A percentile compares a stretch with the other conserved stretches of the same genome.
Conservation (phyloP, 2,329 filamentous ascomycete genomes). For the Amylocarpus encephaloides region DNA sequence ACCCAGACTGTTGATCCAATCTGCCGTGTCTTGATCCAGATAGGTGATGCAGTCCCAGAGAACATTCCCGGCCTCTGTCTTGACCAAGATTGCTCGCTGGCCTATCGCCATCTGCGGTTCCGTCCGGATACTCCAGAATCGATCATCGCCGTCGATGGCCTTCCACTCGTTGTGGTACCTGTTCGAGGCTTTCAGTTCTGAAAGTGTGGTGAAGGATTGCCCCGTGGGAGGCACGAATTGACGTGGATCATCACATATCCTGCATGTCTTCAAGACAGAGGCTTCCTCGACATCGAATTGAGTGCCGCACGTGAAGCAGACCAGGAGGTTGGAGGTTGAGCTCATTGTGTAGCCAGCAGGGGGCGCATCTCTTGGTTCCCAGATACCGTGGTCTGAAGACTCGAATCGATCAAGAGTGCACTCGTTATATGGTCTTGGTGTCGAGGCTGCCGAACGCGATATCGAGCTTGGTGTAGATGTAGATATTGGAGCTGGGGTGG, state of each 20-base stretch:
- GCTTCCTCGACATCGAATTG: slow-evolving; percentile 54
- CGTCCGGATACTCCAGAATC: slow-evolving; percentile 43
- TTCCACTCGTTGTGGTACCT: slow-evolving; percentile 43
- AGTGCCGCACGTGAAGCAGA: slow-evolving; percentile 65
- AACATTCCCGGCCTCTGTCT: slow-evolving; percentile 60
- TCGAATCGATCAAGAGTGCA: slow-evolving; percentile 14
- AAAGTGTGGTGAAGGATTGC: slow-evolving; percentile 60
- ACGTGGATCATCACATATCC: slow-evolving; percentile 67
- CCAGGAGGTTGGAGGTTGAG: slow-evolving; percentile 36
- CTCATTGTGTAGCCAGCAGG: slow-evolving; percentile 12
- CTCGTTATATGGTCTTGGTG: neutral
- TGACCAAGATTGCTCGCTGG: slow-evolving; percentile 64
- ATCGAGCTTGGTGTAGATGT: neutral
- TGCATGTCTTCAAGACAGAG: slow-evolving; percentile 47
- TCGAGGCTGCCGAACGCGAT: neutral
- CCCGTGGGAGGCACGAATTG: slow-evolving; percentile 61
- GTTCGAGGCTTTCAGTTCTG: slow-evolving; percentile 34
- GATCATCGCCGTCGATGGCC: slow-evolving; percentile 38
- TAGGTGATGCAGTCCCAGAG: slow-evolving; percentile 75
- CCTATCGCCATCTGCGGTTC: slow-evolving; percentile 64
- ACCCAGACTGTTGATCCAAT: slow-evolving; percentile 51
- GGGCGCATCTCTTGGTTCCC: slow-evolving; percentile 8
- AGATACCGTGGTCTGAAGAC: slow-evolving; percentile 15
- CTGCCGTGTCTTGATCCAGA: slow-evolving; percentile 58
- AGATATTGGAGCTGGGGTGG: neutral